Percentiles rank a stretch among this genome's conserved stretches.
These are phyloP conservation scores for Hibiscus mutabilis DNA, from an alignment of 345 rosid species.

Conservation along the genomic window DNA sequence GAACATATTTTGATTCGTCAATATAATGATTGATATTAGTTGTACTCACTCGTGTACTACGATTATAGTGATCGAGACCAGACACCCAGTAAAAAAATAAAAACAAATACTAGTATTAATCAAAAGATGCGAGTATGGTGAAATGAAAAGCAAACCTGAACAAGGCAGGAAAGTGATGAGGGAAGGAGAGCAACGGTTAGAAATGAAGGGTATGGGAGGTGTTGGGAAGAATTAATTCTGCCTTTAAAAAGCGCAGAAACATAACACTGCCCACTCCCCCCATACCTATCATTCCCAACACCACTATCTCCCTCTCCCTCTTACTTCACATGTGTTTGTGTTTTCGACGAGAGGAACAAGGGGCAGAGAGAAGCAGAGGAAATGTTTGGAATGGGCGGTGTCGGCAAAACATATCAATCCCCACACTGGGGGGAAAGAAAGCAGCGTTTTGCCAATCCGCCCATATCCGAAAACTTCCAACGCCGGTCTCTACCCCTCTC, in stretches of 20 bases:
- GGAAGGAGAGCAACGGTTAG: slow-evolving; percentile 11
- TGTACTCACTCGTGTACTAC: no score
- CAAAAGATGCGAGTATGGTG: no score
- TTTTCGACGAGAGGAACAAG: background rate
- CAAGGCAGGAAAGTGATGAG: background rate
- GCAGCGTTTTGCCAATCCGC: slow-evolving; percentile 1
- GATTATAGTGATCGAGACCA: no score
- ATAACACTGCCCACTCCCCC: slow-evolving; percentile 12
- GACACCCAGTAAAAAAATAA: no score
- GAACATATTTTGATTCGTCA: no score
- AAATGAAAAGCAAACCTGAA: no score
- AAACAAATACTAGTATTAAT: no score
- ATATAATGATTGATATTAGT: no score
- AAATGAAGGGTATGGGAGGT: slow-evolving; percentile 21
- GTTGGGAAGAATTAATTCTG: slow-evolving; percentile 7
- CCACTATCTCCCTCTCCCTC: background rate
- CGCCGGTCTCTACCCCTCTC: background rate
- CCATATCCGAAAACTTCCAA: slow-evolving; percentile 16
- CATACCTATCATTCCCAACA: slow-evolving; percentile 19
- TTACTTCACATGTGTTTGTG: background rate
- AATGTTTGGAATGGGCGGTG: slow-evolving; percentile 19
- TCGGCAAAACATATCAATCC: background rate
- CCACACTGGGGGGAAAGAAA: background rate
- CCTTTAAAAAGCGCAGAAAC: background rate
- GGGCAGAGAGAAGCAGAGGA: slow-evolving; percentile 17